Conservation (phyloP, 306 rosid genomes). For the Sechiopsis laciniata region DNA sequence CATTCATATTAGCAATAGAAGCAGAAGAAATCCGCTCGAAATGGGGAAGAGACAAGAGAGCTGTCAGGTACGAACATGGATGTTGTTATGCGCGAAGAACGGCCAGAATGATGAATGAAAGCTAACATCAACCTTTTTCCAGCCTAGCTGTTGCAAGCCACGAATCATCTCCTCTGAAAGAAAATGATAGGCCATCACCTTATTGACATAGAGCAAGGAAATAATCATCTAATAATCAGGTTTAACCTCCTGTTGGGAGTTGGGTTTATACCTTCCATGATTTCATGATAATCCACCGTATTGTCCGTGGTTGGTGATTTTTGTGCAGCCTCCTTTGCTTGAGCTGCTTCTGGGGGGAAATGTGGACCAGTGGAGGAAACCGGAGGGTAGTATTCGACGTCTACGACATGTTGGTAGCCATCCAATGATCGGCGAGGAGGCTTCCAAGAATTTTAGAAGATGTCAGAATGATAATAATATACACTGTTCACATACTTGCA, state of each 20-base stretch:
- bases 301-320: conserved; percentile 53
- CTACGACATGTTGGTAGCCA: conserved; percentile 90
- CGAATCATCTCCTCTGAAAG: conserved; percentile 75
- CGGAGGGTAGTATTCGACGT: conserved; percentile 66
- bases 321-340: conserved; percentile 89
- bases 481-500: neutral
- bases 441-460: conserved; percentile 36
- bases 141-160: conserved; percentile 79
- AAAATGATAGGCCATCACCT: conserved; percentile 20
- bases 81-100: conserved; percentile 96
- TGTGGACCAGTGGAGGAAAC: conserved; percentile 69
- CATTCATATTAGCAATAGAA: neutral
- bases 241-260: neutral
- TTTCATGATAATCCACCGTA: conserved; percentile 80
- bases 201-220: conserved; percentile 13
- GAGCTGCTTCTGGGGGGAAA: conserved; percentile 69
- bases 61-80: conserved; percentile 48
- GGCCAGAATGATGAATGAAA: conserved; percentile 84
- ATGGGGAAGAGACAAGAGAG: neutral
- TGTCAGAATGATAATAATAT: conserved; percentile 25
- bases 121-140: conserved; percentile 93
- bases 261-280: conserved; percentile 63
- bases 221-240: conserved; percentile 18
- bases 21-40: conserved; percentile 14
- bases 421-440: conserved; percentile 75